These are phyloP conservation scores for Stemphylium beticola DNA, from an alignment of 2,329 filamentous ascomycete genomes.

Conservation along the genomic window DNA sequence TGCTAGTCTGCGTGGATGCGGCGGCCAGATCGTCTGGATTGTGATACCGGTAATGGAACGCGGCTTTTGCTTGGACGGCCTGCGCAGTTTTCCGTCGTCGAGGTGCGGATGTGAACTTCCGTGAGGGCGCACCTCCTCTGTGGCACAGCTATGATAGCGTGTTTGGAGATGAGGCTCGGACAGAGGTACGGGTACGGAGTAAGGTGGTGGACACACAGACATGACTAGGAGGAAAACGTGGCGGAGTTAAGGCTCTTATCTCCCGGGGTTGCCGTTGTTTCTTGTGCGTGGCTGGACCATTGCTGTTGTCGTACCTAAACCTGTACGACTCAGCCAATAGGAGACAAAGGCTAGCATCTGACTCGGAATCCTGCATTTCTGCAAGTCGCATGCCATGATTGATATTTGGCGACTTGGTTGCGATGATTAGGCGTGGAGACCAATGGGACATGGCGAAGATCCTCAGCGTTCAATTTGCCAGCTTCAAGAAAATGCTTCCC, in stretches of 20 bases:
- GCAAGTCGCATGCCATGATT: background rate
- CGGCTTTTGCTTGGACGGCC: background rate
- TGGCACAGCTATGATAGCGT: background rate
- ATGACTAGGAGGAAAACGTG: background rate
- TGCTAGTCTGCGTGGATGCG: background rate
- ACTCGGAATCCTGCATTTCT: background rate
- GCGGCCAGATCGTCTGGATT: background rate
- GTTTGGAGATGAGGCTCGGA: conserved; percentile 1
- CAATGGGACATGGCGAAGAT: background rate
- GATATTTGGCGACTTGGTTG: background rate
- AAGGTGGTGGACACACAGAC: background rate
- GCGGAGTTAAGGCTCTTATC: background rate
- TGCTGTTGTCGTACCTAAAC: too few species aligned
- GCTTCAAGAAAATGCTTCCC: background rate
- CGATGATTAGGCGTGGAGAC: background rate
- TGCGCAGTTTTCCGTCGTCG: conserved; percentile 1
- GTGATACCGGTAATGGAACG: background rate
- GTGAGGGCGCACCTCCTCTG: background rate
- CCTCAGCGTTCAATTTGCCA: background rate
- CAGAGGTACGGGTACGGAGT: background rate
- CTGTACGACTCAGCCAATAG: background rate
- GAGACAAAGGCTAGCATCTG: background rate
- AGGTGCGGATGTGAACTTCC: background rate
- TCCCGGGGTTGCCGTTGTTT: background rate
- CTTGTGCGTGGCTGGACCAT: background rate